Percentiles rank a stretch among this genome's conserved stretches.
These are phyloP conservation scores for Suhomyces sp. DNA, from an alignment of 805 yeast genomes.

Conservation along the genomic window DNA sequence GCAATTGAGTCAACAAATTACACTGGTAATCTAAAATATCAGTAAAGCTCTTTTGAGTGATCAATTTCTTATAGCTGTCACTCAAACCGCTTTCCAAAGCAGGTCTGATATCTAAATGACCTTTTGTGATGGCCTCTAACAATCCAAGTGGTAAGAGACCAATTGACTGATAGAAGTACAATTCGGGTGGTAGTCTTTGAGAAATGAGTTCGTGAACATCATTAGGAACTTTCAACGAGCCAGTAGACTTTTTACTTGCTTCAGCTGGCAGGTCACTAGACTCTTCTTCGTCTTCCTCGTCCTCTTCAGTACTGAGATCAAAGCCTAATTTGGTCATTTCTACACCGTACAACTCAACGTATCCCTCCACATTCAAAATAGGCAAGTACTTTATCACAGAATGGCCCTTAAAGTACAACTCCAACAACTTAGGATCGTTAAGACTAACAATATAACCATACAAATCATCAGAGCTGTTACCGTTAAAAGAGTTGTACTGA, in stretches of 20 bases:
- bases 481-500: constrained; percentile 29
- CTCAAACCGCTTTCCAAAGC: constrained; percentile 65
- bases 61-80: constrained; percentile 55
- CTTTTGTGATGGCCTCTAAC: constrained; percentile 65
- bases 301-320: constrained; percentile 15
- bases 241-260: constrained; percentile 5
- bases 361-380: constrained; percentile 64
- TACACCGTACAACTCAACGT: constrained; percentile 55
- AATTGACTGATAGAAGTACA: constrained; percentile 73
- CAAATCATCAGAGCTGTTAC: constrained; percentile 23
- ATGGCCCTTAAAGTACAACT: constrained; percentile 62
- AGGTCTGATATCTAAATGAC: constrained; percentile 57
- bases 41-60: constrained; percentile 42
- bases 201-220: constrained; percentile 82
- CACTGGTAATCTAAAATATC: constrained; percentile 60
- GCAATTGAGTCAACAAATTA: constrained; percentile 63
- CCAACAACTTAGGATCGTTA: constrained; percentile 44
- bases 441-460: constrained; percentile 48
- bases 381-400: constrained; percentile 72
- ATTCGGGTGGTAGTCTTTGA: constrained; percentile 81
- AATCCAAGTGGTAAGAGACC: constrained; percentile 68
- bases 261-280: constrained; percentile 4
- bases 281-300: constrained; percentile 2
- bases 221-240: constrained; percentile 52
- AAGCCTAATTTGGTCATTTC: constrained; percentile 38